Conservation (phyloP, 1,284 basidiomycete species). For the Sanghuangporus baumii region DNA sequence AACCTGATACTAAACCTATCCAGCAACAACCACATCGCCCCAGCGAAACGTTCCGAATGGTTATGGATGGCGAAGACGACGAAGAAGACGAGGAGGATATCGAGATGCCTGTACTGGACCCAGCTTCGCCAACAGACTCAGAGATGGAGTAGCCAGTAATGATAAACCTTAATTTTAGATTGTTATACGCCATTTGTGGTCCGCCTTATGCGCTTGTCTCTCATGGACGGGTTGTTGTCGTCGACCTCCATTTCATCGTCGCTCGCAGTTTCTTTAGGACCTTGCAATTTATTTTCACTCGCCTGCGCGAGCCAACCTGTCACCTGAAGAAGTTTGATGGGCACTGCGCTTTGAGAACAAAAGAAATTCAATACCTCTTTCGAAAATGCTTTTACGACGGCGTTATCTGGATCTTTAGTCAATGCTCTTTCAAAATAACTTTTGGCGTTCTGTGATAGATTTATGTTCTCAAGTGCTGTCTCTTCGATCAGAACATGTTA, state of each 20-base stretch:
- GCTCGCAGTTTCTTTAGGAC: constrained; percentile 32
- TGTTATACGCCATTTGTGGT: not conserved
- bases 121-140: constrained; percentile 43
- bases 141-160: constrained; percentile 26
- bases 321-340: constrained; percentile 14
- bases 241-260: constrained; percentile 25
- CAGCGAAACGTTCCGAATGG: constrained; percentile 15
- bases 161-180: not conserved
- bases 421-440: constrained; percentile 59
- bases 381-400: constrained; percentile 46
- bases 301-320: constrained; percentile 3
- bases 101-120: constrained; percentile 47
- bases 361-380: constrained; percentile 39
- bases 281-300: not conserved
- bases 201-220: constrained; percentile 2
- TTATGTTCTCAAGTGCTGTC: constrained; percentile 24
- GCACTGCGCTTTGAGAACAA: not conserved
- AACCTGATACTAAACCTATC: not conserved
- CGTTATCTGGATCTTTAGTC: constrained; percentile 52
- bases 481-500: not conserved
- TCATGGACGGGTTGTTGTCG: not conserved
- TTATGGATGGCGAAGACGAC: constrained; percentile 23
- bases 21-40: not conserved
- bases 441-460: constrained; percentile 51
- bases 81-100: constrained; percentile 47